Evolutionary conservation across 495 filamentous ascomycete species (phyloP), one percentile per base, ranked within the genome.

Genomic region (Penicillium soppii): DNA sequence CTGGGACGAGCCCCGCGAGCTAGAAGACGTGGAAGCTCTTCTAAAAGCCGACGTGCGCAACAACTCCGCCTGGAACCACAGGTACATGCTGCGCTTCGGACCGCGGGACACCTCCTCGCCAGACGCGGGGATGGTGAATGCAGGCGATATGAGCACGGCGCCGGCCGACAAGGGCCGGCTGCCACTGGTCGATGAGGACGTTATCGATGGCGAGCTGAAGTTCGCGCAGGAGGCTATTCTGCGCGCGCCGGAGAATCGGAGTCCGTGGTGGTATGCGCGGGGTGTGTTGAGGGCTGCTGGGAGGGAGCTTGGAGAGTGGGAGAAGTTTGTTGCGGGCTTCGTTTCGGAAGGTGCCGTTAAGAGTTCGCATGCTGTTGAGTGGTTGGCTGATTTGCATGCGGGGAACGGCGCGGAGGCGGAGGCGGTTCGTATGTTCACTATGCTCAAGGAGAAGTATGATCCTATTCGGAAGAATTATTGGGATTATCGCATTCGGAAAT

Each of bases 51-150:
- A 98, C 68, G 84, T 97, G 43, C 79, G 90, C 57, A 98, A 98
- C 69, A 98, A 98, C 67, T 91, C 86, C 22, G 94, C 92, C 26
- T 98, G 94, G 94, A 95, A 91, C 56, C 95, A 98, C 73, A 84
- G 94, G 10, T 97, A 90, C 74, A 95, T 90, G 68, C 56, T 97
- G 6, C 82, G 94, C 2, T 96, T 97, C 64, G 87, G 87, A 0
- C 75, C 84, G 33, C 63, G 71, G 21, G 55, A 43, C 9, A 43
- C 53, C 12, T 59, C 65, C 19, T 59, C 58, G 53, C 66, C 49
- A 1, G 62, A 69, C 19, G 72, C 67, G 2, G 74, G 67, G 1
- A 84, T 84, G 45, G 67, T 72, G 3, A 79, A 73, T 30, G 45
- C 62, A 0, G 62, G 59, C 22, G 47, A 69, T 6, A 66, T 66